Evolutionary conservation across 495 filamentous ascomycete genomes (phyloP).

Genomic region (Delitschia confertaspora): DNA sequence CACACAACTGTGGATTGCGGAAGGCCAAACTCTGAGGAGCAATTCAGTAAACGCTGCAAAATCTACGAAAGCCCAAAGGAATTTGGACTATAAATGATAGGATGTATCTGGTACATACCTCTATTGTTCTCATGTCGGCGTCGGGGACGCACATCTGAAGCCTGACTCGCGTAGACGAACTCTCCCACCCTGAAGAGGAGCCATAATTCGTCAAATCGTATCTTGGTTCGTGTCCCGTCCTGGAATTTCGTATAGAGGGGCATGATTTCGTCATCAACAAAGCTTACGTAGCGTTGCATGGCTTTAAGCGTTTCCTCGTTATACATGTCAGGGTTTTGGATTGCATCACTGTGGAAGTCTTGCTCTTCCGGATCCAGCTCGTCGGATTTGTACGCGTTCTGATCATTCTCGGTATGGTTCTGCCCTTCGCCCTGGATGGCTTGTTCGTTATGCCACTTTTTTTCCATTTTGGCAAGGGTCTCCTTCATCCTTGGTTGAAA

Average conservation of each 20-base stretch:
- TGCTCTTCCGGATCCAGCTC: background rate
- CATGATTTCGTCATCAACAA: background rate
- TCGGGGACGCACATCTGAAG: too few relatives aligned
- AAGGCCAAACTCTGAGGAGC: too few relatives aligned
- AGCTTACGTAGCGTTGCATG: background rate
- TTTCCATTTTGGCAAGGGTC: slow-evolving; percentile 32
- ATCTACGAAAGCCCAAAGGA: too few relatives aligned
- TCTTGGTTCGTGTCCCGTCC: background rate
- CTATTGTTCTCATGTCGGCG: too few relatives aligned
- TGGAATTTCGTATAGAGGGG: background rate
- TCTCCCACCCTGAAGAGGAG: background rate
- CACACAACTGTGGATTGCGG: too few relatives aligned
- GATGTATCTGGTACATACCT: too few relatives aligned
- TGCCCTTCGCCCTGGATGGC: background rate
- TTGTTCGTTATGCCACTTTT: slow-evolving; percentile 28
- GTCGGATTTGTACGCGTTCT: background rate
- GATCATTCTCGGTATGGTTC: background rate
- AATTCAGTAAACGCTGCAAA: too few relatives aligned
- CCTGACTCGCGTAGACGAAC: too few relatives aligned
- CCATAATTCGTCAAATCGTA: background rate
- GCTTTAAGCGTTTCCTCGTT: background rate
- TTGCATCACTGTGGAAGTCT: background rate
- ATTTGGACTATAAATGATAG: too few relatives aligned
- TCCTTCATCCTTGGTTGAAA: slow-evolving; percentile 36
- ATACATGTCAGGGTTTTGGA: background rate